Conservation (phyloP, 768 basidiomycete genomes). For the Neoboletus brunneissimus region DNA sequence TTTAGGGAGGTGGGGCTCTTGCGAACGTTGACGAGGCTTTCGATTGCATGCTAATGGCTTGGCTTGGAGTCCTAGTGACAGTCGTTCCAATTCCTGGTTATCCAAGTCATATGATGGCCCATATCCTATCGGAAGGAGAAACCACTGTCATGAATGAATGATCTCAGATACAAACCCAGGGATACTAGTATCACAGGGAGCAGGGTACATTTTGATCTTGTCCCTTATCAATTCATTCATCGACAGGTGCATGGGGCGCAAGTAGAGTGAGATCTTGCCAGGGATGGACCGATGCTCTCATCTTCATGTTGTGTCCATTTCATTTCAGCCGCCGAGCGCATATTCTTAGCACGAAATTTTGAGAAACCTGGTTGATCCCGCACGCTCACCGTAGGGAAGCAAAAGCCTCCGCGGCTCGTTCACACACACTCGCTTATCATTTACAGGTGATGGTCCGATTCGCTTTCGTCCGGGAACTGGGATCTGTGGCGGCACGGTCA, state of each 20-base stretch:
- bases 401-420: conserved; percentile 13
- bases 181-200: background rate
- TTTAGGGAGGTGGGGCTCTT: background rate
- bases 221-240: background rate
- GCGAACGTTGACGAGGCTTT: background rate
- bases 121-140: background rate
- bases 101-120: too few species aligned
- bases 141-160: background rate
- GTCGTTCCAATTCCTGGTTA: background rate
- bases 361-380: background rate
- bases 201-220: background rate
- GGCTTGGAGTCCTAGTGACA: background rate
- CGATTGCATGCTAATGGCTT: background rate
- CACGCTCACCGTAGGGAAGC: background rate
- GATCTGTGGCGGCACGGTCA: background rate
- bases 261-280: background rate
- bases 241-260: background rate
- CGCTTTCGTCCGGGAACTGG: background rate
- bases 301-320: background rate
- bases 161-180: background rate
- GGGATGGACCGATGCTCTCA: background rate
- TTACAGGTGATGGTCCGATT: background rate
- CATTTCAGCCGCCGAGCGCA: background rate
- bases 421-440: background rate
- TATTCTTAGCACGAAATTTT: background rate